phyloP scores from a whole-genome alignment of 2,329 filamentous ascomycete genomes.

The Tolypocladium nubicola region DNA sequence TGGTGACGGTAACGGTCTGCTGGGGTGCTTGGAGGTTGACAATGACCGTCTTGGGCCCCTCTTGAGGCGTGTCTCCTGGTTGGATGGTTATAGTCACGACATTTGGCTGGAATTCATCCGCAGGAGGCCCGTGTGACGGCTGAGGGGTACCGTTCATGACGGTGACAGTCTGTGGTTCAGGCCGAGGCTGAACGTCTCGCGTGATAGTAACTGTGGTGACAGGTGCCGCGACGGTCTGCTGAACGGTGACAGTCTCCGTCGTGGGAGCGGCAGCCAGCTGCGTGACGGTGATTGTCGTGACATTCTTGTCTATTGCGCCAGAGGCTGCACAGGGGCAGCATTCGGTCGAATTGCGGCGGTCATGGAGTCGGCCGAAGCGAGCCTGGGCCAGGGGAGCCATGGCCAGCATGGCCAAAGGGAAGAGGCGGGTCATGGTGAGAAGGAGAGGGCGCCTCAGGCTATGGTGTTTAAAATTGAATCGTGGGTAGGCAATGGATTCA shows the following conservation, averaged over 20 bases:
- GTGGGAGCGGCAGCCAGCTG: constrained; percentile 7
- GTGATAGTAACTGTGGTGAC: constrained; percentile 7
- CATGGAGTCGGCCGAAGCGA: constrained; percentile 9
- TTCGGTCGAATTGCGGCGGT: constrained; percentile 10
- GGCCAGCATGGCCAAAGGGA: constrained; percentile 15
- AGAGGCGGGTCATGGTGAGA: constrained; percentile 13
- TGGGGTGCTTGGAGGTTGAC: neutral
- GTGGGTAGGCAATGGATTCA: neutral
- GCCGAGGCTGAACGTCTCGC: constrained; percentile 3
- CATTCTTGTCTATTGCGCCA: constrained; percentile 5
- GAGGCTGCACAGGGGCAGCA: constrained; percentile 18
- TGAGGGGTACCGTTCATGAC: neutral
- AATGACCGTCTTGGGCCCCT: constrained; percentile 7
- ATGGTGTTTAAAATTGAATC: neutral
- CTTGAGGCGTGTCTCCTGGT: constrained; percentile 1
- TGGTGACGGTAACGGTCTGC: constrained; percentile 8
- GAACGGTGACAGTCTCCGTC: constrained; percentile 7
- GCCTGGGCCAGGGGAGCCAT: constrained; percentile 15
- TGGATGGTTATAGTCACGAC: constrained; percentile 13
- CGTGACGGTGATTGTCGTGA: constrained; percentile 16
- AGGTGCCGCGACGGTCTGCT: constrained; percentile 10
- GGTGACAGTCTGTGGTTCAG: constrained; percentile 4
- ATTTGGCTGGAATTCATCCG: neutral
- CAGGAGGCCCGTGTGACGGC: neutral
- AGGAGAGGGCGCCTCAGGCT: neutral